Evolutionary conservation across 768 basidiomycete genomes (phyloP).

Genomic region (Leccinum subgranulosum): DNA sequence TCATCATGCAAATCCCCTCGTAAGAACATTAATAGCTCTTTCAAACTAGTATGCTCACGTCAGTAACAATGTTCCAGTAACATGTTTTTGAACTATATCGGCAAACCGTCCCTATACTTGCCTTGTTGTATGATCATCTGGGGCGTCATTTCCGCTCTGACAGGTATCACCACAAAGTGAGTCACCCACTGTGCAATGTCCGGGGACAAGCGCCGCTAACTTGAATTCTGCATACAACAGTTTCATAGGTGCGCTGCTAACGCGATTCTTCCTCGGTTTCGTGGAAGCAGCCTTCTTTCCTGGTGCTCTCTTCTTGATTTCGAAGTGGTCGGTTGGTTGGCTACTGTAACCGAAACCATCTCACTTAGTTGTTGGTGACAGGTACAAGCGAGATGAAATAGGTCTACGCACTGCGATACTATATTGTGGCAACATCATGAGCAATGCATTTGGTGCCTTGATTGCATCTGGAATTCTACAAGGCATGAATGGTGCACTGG

Average conservation of each 20-base stretch:
- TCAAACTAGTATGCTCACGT: not conserved
- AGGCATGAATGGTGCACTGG: slow-evolving; percentile 47
- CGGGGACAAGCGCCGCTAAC: not conserved
- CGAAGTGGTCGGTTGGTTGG: slow-evolving; percentile 31
- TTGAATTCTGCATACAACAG: slow-evolving; percentile 15
- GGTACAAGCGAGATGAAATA: slow-evolving; percentile 46
- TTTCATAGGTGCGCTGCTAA: slow-evolving; percentile 41
- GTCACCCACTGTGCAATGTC: not conserved
- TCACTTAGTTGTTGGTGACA: slow-evolving; percentile 17
- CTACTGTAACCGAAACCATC: slow-evolving; percentile 25
- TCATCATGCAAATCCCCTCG: slow-evolving; percentile 42
- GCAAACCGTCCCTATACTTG: slow-evolving; percentile 64
- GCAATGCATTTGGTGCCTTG: slow-evolving; percentile 54
- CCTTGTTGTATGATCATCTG: slow-evolving; percentile 67
- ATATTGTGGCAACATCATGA: slow-evolving; percentile 49
- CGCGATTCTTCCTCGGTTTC: slow-evolving; percentile 55
- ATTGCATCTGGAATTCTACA: slow-evolving; percentile 46
- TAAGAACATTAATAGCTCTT: slow-evolving; percentile 16
- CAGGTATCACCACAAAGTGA: slow-evolving; percentile 34
- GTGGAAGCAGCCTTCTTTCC: slow-evolving; percentile 49
- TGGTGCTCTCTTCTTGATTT: slow-evolving; percentile 39
- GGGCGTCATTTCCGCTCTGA: slow-evolving; percentile 58
- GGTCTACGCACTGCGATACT: slow-evolving; percentile 43
- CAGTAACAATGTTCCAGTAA: slow-evolving; percentile 43
- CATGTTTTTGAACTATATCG: slow-evolving; percentile 66